These are phyloP conservation scores for Bromus sterilis DNA, from an alignment of 176 grass and related monocot species.

Conservation along the genomic window DNA sequence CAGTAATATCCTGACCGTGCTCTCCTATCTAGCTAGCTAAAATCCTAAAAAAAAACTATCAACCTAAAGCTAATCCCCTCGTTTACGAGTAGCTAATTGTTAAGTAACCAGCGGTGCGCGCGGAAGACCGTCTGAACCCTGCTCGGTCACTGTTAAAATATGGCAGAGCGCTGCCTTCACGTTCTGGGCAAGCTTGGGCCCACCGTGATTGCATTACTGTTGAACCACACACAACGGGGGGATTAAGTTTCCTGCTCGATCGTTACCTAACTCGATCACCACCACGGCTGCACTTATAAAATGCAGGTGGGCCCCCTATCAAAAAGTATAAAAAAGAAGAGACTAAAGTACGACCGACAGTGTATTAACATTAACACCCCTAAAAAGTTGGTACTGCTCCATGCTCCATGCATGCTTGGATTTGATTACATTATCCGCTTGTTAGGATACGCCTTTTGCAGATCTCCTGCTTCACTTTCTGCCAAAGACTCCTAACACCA, in stretches of 20 bases:
- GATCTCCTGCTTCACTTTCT: not conserved
- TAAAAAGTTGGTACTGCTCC: not conserved
- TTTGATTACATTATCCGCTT: constrained; percentile 31
- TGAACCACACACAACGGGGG: too few relatives aligned
- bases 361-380: not conserved
- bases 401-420: not conserved
- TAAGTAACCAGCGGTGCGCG: not conserved
- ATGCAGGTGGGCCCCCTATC: too few relatives aligned
- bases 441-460: constrained; percentile 14
- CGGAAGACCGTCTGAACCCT: not conserved
- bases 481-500: not conserved
- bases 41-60: too few relatives aligned
- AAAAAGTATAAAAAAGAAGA: too few relatives aligned
- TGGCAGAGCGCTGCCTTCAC: not conserved
- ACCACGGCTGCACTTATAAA: too few relatives aligned
- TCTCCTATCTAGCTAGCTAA: too few relatives aligned
- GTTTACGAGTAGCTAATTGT: not conserved
- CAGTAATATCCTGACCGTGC: too few relatives aligned
- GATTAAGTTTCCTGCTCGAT: not conserved
- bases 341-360: not conserved
- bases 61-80: not conserved
- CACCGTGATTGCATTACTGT: not conserved
- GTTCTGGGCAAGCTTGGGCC: constrained; percentile 1
- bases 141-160: not conserved
- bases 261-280: constrained; percentile 31